Conservation (phyloP, 805 yeast species). For the Kodamaea laetipori region DNA sequence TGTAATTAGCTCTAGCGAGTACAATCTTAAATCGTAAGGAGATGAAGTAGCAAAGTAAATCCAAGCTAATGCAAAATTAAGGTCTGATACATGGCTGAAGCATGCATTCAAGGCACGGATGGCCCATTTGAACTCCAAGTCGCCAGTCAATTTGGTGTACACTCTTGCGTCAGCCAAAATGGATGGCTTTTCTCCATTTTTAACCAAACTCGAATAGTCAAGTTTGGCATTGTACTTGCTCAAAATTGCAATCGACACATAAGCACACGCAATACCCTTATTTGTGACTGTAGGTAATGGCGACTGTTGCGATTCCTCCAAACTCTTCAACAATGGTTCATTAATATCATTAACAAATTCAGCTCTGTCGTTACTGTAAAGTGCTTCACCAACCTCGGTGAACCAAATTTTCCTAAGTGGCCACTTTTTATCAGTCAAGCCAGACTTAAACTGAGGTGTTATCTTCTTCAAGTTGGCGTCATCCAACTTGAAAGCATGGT, state of each 20-base stretch:
- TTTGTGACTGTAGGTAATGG: slow-evolving; percentile 57
- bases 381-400: slow-evolving; percentile 44
- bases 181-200: slow-evolving; percentile 49
- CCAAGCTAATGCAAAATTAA: slow-evolving; percentile 49
- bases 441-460: slow-evolving; percentile 47
- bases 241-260: slow-evolving; percentile 44
- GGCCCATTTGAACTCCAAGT: slow-evolving; percentile 55
- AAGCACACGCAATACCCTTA: slow-evolving; percentile 56
- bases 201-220: slow-evolving; percentile 30
- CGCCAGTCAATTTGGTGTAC: slow-evolving; percentile 48
- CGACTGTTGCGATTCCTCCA: slow-evolving; percentile 47
- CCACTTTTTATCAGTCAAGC: slow-evolving; percentile 65
- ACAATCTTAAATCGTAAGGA: slow-evolving; percentile 33
- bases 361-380: slow-evolving; percentile 16
- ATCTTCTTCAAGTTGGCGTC: slow-evolving; percentile 18
- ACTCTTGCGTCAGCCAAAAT: slow-evolving; percentile 50
- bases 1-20: slow-evolving; percentile 34
- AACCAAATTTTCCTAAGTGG: slow-evolving; percentile 71
- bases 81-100: slow-evolving; percentile 18
- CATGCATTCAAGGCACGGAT: slow-evolving; percentile 45
- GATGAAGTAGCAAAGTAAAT: slow-evolving; percentile 49
- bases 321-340: slow-evolving; percentile 28
- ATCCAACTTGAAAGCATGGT: slow-evolving; percentile 38
- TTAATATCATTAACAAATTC: slow-evolving; percentile 17
- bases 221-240: slow-evolving; percentile 13